A percentile compares a stretch with the other conserved stretches of the same genome.
These are phyloP conservation scores for Clarireedia paspali DNA, from an alignment of 2,329 filamentous ascomycete genomes.

Conservation along the genomic window DNA sequence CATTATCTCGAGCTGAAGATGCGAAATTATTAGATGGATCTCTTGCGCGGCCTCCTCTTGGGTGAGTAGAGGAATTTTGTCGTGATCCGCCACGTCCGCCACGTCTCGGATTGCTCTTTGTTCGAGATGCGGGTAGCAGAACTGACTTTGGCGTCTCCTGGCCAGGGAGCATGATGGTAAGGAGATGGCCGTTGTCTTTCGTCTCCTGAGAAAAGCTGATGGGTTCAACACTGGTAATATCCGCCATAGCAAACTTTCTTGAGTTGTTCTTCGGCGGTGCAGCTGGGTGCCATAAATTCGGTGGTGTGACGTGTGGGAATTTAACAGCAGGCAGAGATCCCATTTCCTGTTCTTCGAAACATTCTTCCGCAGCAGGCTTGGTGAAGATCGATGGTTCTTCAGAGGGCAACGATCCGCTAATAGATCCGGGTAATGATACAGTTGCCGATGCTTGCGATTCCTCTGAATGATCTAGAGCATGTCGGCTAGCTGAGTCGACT, in stretches of 20 bases:
- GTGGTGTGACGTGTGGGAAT: conserved; percentile 55
- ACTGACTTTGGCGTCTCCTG: conserved; percentile 35
- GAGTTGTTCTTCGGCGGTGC: conserved; percentile 46
- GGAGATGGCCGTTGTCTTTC: conserved; percentile 31
- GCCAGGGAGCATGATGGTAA: conserved; percentile 41
- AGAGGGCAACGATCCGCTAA: conserved; percentile 24
- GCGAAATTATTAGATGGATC: conserved; percentile 22
- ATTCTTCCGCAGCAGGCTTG: conserved; percentile 68
- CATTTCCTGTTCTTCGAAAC: conserved; percentile 75
- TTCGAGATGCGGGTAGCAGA: conserved; percentile 28
- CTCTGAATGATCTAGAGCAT: conserved; percentile 51
- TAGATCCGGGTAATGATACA: conserved; percentile 54
- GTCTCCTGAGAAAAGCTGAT: conserved; percentile 34
- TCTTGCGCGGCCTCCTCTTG: conserved; percentile 24
- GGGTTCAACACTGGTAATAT: conserved; percentile 40
- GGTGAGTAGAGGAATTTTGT: conserved; percentile 22
- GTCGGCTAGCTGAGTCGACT: conserved; percentile 61
- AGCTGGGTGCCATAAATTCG: conserved; percentile 55
- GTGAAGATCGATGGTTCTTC: conserved; percentile 43
- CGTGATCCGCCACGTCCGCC: conserved; percentile 20
- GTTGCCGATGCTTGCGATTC: conserved; percentile 43
- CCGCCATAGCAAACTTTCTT: conserved; percentile 39
- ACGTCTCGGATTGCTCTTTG: conserved; percentile 28
- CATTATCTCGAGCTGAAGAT: conserved; percentile 20
- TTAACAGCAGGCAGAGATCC: conserved; percentile 66